Evolutionary conservation across 768 basidiomycete species (phyloP).

Genomic region (Kwoniella pini): DNA sequence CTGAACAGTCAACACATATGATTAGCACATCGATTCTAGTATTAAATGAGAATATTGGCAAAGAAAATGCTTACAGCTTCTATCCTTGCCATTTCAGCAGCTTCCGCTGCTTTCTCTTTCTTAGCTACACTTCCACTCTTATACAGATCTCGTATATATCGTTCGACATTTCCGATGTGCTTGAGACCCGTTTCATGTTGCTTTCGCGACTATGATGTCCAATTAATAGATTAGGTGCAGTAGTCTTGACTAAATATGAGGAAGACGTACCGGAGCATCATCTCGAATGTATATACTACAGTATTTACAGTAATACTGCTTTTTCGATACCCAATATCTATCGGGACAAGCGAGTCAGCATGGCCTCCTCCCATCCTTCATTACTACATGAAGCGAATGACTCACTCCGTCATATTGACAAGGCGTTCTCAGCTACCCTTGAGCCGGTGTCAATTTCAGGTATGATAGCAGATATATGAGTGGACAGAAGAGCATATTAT

Average conservation of each 20-base stretch:
- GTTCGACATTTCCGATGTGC: constrained; percentile 91
- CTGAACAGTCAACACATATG: background rate
- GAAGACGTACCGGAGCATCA: constrained; percentile 64
- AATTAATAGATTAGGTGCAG: too few species aligned
- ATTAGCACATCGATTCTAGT: constrained; percentile 1
- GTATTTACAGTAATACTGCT: constrained; percentile 86
- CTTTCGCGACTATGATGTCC: constrained; percentile 65
- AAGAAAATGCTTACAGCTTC: constrained; percentile 77
- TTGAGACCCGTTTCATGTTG: constrained; percentile 92
- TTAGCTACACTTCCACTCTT: constrained; percentile 68
- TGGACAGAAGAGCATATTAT: too few species aligned
- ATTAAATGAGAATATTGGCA: too few species aligned
- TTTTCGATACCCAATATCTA: constrained; percentile 55
- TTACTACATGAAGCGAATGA: too few species aligned
- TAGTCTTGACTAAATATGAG: too few species aligned
- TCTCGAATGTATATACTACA: constrained; percentile 95
- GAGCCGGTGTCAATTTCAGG: too few species aligned
- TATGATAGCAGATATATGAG: too few species aligned
- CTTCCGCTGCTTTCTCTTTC: constrained; percentile 62
- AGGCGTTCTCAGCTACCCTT: too few species aligned
- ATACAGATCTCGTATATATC: constrained; percentile 88
- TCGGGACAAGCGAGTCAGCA: background rate
- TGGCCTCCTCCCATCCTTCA: too few species aligned
- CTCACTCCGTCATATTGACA: constrained; percentile 42
- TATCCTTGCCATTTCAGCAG: constrained; percentile 81